Conservation (phyloP, 257 asterid species). For the Oldenlandia corymbosa region DNA sequence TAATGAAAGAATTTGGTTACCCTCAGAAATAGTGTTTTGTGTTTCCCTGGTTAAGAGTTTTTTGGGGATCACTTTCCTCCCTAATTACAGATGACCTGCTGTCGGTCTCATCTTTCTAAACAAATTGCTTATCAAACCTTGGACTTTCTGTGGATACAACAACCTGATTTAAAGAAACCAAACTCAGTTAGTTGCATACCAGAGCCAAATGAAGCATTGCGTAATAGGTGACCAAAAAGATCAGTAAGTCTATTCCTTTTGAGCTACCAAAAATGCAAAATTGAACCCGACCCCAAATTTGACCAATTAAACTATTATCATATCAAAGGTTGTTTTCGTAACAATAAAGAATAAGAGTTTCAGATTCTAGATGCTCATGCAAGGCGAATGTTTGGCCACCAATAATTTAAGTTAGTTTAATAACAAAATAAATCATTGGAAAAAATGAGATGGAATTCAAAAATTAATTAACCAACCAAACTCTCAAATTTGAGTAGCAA, state of each 20-base stretch:
- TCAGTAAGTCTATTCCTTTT: conserved; percentile 42
- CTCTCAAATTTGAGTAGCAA: no score
- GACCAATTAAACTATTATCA: conserved; percentile 95
- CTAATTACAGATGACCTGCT: conserved; percentile 72
- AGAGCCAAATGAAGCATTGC: conserved; percentile 9
- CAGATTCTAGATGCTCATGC: no score
- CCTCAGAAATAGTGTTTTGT: conserved; percentile 78
- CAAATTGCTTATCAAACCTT: conserved; percentile 81
- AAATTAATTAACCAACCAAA: no score
- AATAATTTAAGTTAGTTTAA: no score
- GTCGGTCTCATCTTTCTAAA: conserved; percentile 90
- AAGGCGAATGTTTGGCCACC: no score
- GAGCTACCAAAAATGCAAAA: conserved; percentile 89
- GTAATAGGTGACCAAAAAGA: background rate
- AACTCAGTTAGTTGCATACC: background rate
- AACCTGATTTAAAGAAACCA: conserved; percentile 40
- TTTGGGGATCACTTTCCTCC: conserved; percentile 78
- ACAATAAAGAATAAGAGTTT: conserved; percentile 8
- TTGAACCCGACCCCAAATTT: conserved; percentile 98
- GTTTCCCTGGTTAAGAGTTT: conserved; percentile 74
- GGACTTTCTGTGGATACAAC: conserved; percentile 94
- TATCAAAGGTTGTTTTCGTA: conserved; percentile 77
- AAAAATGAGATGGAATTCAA: no score
- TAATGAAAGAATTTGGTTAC: conserved; percentile 29
- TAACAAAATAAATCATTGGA: no score